Conservation (phyloP, 345 rosid species). For the Dovyalis caffra region DNA sequence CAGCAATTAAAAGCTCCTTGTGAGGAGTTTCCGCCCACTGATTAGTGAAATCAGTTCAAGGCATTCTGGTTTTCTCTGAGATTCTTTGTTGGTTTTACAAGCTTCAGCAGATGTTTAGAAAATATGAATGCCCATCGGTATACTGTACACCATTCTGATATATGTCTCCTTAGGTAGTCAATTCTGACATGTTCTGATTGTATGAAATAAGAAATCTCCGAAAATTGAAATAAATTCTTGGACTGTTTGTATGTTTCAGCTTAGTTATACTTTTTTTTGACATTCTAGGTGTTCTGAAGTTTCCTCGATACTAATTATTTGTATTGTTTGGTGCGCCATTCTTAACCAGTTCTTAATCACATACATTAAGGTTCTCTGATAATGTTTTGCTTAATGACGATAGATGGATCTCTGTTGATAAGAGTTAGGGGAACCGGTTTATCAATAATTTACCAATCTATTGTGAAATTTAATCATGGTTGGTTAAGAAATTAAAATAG, state of each 20-base stretch:
- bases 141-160: slow-evolving; percentile 15
- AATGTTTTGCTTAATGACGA: not conserved
- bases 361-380: not conserved
- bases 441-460: not conserved
- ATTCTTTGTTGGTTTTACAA: slow-evolving; percentile 19
- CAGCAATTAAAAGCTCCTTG: slow-evolving; percentile 31
- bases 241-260: slow-evolving; percentile 1
- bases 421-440: not conserved
- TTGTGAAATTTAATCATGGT: too few relatives aligned
- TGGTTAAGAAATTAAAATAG: too few relatives aligned
- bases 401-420: not conserved
- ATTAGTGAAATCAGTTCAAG: slow-evolving; percentile 6
- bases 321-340: not conserved
- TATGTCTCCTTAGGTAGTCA: slow-evolving; percentile 9
- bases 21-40: slow-evolving; percentile 21
- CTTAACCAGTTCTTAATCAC: not conserved
- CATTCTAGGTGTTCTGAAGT: not conserved
- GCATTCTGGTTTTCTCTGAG: slow-evolving; percentile 11
- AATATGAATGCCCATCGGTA: slow-evolving; percentile 18
- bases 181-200: slow-evolving; percentile 31
- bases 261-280: not conserved
- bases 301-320: not conserved
- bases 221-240: slow-evolving; percentile 17
- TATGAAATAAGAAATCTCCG: slow-evolving; percentile 25
- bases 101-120: slow-evolving; percentile 21